Base-by-base conservation (phyloP, 768 basidiomycete genomes). In the Xanthoconium purpureum region DNA sequence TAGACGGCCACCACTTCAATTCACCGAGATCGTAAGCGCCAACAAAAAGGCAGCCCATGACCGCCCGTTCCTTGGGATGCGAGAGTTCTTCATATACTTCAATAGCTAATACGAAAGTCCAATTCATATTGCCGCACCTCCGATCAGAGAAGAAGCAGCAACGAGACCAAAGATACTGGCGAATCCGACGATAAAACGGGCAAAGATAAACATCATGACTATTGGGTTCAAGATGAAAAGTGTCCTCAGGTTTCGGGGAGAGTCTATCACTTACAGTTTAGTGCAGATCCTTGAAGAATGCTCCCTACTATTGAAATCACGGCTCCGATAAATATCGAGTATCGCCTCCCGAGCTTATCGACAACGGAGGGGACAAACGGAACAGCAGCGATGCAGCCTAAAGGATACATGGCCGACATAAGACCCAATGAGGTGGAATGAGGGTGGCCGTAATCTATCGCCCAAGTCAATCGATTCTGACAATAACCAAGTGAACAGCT, bases 331-430 rank as follows among this genome's bases (percentile, higher is more conserved):
- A 62, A 5, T 46, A 61, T 62, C 0, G 63, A 38, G 17, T 39
- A 40, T 49, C 61, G 51, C 24, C 48, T 12, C 47, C 24, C 24
- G 24, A 24, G 24, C 24, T 24, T 24, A 24, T 24, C 24, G 24
- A 24, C 24, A 24, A 24, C 28, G 2, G 9, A 44, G 2, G 58
- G 42, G 10, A 59, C 58, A 17, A 82, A 66, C 0, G 84, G 84
- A 9, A 84, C 69, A 0, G 81, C 77, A n/a, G 73, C 58, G 29
- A 86, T 30, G 17, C 24, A 29, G 13, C 43, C 43, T 6, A 44
- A n/a, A 28, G 43, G 11, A 44, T 44, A 44, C 44, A 30, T 4
- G 24, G 24, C 24, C 24, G 4, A 24, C 24, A 24, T 24, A 4
- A 24, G 24, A 4, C 24, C 24, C 24, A 24, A 24, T 24, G 24